These are phyloP conservation scores for Silene conica DNA, from an alignment of 148 eudicot species.

Conservation along the genomic window DNA sequence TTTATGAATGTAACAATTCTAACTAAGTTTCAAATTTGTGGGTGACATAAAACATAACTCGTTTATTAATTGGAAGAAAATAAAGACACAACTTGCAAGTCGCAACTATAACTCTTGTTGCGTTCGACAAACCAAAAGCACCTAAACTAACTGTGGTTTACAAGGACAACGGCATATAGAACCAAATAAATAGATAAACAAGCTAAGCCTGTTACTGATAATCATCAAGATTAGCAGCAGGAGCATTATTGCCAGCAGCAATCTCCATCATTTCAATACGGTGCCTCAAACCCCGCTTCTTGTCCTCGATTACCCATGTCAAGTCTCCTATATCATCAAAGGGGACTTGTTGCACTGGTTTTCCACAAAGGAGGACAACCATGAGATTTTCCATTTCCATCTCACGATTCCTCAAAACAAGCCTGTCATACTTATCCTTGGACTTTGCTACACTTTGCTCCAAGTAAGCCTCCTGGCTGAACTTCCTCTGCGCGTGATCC, in stretches of 20 bases:
- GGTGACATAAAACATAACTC: neutral
- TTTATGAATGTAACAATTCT: neutral
- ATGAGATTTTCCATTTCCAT: constrained; percentile 6
- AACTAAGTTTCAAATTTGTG: neutral
- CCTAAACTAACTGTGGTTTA: neutral
- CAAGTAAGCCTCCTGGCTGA: constrained; percentile 13
- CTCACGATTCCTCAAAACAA: constrained; percentile 13
- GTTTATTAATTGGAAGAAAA: neutral
- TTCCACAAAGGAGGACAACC: neutral
- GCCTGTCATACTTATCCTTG: constrained; percentile 9
- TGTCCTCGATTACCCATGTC: constrained; percentile 18
- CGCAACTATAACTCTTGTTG: neutral
- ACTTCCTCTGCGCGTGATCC: neutral
- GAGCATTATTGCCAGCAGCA: neutral
- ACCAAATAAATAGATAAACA: no score
- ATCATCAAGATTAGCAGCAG: neutral
- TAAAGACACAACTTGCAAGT: neutral
- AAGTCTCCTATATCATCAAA: neutral
- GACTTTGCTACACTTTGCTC: constrained; percentile 3
- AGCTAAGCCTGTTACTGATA: neutral
- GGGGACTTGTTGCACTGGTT: neutral
- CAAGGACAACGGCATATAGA: neutral
- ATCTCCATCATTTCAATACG: neutral
- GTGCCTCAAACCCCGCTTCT: neutral
- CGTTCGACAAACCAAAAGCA: neutral